Percentiles rank a stretch among this genome's conserved stretches.
Evolutionary conservation across 169 alveolate genomes (phyloP).

Genomic region (Plasmodium inui): DNA sequence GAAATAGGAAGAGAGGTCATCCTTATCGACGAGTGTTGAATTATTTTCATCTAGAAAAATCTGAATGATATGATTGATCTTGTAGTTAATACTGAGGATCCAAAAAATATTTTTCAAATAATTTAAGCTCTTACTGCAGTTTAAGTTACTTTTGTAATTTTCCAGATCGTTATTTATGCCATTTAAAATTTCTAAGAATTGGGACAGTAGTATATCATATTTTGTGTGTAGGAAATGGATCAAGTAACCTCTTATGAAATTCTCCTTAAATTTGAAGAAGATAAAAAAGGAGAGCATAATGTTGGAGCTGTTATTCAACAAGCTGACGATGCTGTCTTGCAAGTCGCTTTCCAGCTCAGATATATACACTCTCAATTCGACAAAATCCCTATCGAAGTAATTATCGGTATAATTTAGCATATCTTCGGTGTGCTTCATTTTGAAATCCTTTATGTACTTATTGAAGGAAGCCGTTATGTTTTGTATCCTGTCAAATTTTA

Average conservation of each 20-base stretch:
- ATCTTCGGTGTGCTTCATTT: slow-evolving; percentile 85
- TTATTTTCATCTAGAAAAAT: slow-evolving; percentile 48
- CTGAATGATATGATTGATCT: slow-evolving; percentile 58
- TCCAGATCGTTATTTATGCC: slow-evolving; percentile 54
- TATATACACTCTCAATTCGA: slow-evolving; percentile 95
- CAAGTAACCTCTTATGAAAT: slow-evolving; percentile 52
- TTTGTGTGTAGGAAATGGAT: slow-evolving; percentile 38
- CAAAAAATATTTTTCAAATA: slow-evolving; percentile 73
- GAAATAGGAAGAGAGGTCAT: slow-evolving; percentile 23
- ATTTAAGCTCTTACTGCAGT: slow-evolving; percentile 39
- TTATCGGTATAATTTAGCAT: slow-evolving; percentile 94
- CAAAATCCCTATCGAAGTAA: slow-evolving; percentile 96
- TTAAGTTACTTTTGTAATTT: slow-evolving; percentile 54
- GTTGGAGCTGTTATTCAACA: slow-evolving; percentile 91
- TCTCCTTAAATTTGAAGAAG: slow-evolving; percentile 60
- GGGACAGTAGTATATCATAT: slow-evolving; percentile 48
- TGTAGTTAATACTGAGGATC: slow-evolving; percentile 70
- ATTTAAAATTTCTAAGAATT: slow-evolving; percentile 70
- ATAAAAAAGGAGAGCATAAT: slow-evolving; percentile 88
- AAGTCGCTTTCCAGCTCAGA: slow-evolving; percentile 85
- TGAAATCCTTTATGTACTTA: slow-evolving; percentile 85
- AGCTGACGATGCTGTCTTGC: slow-evolving; percentile 85
- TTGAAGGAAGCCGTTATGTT: slow-evolving; percentile 90
- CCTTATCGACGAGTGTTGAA: not conserved
- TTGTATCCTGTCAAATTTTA: slow-evolving; percentile 95